Base-by-base conservation (phyloP, 179 eudicot species). In the Beta lomatogona region DNA sequence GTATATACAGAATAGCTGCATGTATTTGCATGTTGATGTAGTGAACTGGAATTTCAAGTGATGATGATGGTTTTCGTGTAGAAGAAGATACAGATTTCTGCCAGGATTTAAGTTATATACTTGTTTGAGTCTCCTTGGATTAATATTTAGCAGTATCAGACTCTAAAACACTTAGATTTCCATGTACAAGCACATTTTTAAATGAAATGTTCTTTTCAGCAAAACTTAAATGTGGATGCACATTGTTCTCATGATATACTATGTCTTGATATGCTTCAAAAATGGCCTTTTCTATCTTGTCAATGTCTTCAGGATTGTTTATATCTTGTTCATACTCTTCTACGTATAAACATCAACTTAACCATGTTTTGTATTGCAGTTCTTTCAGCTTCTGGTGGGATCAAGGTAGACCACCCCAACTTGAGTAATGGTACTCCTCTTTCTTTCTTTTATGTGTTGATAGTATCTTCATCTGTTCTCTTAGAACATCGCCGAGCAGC, bases 341-440 rank as follows among this genome's bases (percentile, higher is more conserved):
- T 55, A 59, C 57, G 1, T 44, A 21, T 18, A 28, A 22, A 1
- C 12, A 41, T 60, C 77, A 60, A 72, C 61, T 58, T 76, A 59
- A 82, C 78, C 4, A 28, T 3, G 9, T 57, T 81, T 15, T 79
- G 31, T 73, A 85, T 81, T 74, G 53, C 97, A 95, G 98, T 95
- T 87, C 93, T 95, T 81, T 95, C 99, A 65, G 90, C 90, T 80
- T 88, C 90, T 74, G 90, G 90, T 28, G 90, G 90, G 75, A 86
- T 88, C 84, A 86, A 86, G 78, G 85, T 88, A 57, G 82, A 86
- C 69, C 83, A 84, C 77, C 90, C 90, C 54, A 84, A 80, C 10
- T 73, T 95, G 92, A 93, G 94, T 76, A 92, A 75, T 15, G 95
- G 99, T 95, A 87, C 48, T 48, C 72, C 59, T 76, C 53, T 22